Evolutionary conservation across 441 rosid genomes (phyloP).

Genomic region (California macrophylla): DNA sequence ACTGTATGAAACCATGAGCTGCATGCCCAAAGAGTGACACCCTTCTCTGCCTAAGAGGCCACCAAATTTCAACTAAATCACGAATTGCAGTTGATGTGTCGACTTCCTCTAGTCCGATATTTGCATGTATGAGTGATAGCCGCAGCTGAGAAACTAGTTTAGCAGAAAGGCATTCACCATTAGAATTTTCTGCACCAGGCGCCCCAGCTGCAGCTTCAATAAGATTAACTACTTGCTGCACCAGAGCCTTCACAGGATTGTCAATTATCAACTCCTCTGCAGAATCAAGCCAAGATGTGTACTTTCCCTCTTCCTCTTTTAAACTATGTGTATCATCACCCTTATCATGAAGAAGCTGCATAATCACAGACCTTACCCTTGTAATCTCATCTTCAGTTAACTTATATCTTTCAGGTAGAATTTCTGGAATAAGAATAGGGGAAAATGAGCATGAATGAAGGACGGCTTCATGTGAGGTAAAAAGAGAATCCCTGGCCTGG

Average conservation of each 20-base stretch:
- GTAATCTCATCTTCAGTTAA: conserved; percentile 64
- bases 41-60: conserved; percentile 82
- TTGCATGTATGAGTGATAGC: conserved; percentile 31
- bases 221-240: conserved; percentile 48
- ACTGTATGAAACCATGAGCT: conserved; percentile 72
- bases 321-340: conserved; percentile 21
- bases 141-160: conserved; percentile 60
- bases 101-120: conserved; percentile 38
- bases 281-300: conserved; percentile 24
- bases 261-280: conserved; percentile 32
- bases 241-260: conserved; percentile 31
- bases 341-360: conserved; percentile 36
- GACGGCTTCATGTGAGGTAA: conserved; percentile 31
- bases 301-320: conserved; percentile 30
- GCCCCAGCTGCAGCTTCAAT: conserved; percentile 74
- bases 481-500: conserved; percentile 62
- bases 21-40: conserved; percentile 86
- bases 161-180: conserved; percentile 51
- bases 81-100: conserved; percentile 41
- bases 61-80: conserved; percentile 64
- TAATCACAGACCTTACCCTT: conserved; percentile 40
- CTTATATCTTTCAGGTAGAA: conserved; percentile 54
- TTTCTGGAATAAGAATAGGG: conserved; percentile 50
- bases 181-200: conserved; percentile 56
- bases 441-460: conserved; percentile 52